These are phyloP conservation scores for Myxozyma nipponensis DNA, from an alignment of 805 yeast species.

Conservation along the genomic window DNA sequence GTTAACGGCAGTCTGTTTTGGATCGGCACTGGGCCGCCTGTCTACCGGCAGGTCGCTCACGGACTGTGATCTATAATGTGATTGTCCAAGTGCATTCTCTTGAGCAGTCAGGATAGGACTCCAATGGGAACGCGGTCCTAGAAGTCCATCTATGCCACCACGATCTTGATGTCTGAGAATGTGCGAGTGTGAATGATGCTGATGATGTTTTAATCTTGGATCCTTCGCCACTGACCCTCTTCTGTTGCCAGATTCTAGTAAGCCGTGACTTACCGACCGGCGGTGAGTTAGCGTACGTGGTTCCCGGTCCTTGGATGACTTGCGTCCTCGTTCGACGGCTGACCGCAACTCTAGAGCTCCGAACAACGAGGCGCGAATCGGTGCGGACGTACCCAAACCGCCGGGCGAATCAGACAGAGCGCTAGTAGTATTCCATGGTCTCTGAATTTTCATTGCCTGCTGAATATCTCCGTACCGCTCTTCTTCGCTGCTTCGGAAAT, in stretches of 20 bases:
- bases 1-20: neutral
- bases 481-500: conserved; percentile 5
- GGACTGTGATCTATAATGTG: neutral
- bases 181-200: conserved; percentile 3
- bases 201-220: neutral
- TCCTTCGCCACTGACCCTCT: neutral
- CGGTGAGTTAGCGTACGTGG: conserved; percentile 1
- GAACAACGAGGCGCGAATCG: conserved; percentile 39
- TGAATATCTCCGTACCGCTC: neutral
- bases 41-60: neutral
- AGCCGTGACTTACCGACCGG: conserved; percentile 14
- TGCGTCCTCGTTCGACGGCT: conserved; percentile 26
- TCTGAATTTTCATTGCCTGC: conserved; percentile 4
- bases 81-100: neutral
- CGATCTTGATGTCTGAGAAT: neutral
- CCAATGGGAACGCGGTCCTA: neutral
- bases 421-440: conserved; percentile 1
- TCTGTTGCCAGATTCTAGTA: neutral
- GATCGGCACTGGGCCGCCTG: neutral
- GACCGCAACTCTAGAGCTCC: conserved; percentile 41
- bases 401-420: conserved; percentile 14
- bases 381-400: conserved; percentile 19
- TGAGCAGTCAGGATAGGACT: neutral
- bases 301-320: conserved; percentile 1
- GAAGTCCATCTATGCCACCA: neutral